Evolutionary conservation across 805 yeast genomes (phyloP), one percentile per base, ranked within the genome.

Genomic region (Candida bentonensis): DNA sequence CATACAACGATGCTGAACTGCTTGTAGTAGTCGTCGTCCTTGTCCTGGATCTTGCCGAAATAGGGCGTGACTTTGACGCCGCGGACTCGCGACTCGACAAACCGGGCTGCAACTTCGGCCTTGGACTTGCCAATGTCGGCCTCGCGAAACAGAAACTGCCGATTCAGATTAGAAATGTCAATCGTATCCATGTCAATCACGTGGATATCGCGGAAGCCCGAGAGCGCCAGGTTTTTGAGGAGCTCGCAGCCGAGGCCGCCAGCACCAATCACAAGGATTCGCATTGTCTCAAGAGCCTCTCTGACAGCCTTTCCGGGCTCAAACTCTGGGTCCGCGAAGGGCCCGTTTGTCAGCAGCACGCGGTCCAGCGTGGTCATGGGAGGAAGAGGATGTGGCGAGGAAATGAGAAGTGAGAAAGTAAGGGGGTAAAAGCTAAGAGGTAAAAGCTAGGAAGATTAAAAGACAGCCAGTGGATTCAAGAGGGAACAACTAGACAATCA

Each of bases 171-270:
- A 22, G 82, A 73, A n/a, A 81, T 59, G 51, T 82, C 92, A 44
- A 82, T 80, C 2, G 84, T 80, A 58, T 82, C 94, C 89, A 82
- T 82, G 56, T 82, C 94, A 30, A 82, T 79, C 9, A 83, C 73
- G 46, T 79, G 76, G 23, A 83, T 73, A 41, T 76, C 61, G 46
- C 63, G 63, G 55, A 83, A 79, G 3, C 89, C 89, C n/a, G 77
- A 67, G 25, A 78, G 62, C 1, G 83, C 83, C 43, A 83, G 65
- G 58, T 81, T 73, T 60, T 83, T 83, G 40, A 82, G 61, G 23
- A 82, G 78, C 59, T 83, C 92, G 61, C 94, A 82, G 2, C 94
- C 94, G 21, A 82, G 63, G 0, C 94, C 94, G 0, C 94, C 94
- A 1, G 89, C 89, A 1, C 94, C 94, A 40, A 82, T 71, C 2